Evolutionary conservation across 768 basidiomycete genomes (phyloP).

Genomic region (Suillus subalutaceus): DNA sequence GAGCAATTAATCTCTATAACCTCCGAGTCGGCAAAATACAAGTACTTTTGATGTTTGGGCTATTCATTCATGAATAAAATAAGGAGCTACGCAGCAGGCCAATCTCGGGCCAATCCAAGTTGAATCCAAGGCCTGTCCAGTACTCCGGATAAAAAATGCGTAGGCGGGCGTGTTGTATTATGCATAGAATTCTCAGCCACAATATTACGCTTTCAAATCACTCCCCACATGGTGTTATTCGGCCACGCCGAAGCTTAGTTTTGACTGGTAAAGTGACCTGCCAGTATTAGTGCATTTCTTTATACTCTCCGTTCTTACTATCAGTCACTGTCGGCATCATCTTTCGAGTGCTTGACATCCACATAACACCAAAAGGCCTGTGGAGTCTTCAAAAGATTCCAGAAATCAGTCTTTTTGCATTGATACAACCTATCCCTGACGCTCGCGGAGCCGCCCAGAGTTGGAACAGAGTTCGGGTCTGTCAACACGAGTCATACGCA

Average conservation of each 20-base stretch:
- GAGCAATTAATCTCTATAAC: background rate
- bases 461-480: background rate
- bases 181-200: background rate
- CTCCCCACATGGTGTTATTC: conserved; percentile 1
- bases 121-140: too few relatives aligned
- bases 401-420: background rate
- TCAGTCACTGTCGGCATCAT: background rate
- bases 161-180: too few relatives aligned
- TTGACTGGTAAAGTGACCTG: background rate
- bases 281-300: background rate
- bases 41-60: background rate
- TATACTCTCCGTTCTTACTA: background rate
- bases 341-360: background rate
- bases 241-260: conserved; percentile 1
- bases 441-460: background rate
- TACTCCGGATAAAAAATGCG: too few relatives aligned
- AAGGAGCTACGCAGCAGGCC: background rate
- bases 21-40: background rate
- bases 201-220: background rate
- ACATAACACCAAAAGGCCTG: background rate
- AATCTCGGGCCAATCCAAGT: background rate
- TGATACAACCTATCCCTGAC: background rate
- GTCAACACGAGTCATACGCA: conserved; percentile 22
- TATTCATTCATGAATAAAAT: background rate
- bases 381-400: background rate